Conservation (phyloP, 345 rosid species). For the Turritis glabra region DNA sequence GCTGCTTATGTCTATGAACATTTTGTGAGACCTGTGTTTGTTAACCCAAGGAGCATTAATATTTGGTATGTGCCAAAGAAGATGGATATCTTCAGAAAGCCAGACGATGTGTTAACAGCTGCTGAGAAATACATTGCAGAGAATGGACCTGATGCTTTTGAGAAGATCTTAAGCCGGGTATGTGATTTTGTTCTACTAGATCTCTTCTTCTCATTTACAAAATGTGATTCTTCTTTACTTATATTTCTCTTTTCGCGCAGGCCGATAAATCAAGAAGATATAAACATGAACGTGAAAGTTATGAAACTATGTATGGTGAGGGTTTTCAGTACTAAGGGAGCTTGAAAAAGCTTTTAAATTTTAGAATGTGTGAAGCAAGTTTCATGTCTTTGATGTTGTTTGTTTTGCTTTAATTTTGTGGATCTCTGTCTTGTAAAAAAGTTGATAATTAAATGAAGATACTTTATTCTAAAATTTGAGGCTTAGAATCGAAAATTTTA, state of each 20-base stretch:
- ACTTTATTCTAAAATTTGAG: neutral
- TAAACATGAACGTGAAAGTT: neutral
- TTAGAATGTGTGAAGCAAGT: constrained; percentile 30
- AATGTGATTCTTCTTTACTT: neutral
- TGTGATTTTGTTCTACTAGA: neutral
- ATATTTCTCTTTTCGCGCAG: constrained; percentile 35
- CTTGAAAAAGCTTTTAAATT: constrained; percentile 5
- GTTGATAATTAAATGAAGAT: neutral
- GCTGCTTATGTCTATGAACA: constrained; percentile 94
- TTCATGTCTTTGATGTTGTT: constrained; percentile 28
- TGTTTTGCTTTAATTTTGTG: neutral
- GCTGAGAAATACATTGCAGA: constrained; percentile 84
- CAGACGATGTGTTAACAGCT: constrained; percentile 80
- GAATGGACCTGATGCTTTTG: constrained; percentile 89
- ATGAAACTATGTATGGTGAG: constrained; percentile 30
- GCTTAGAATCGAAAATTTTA: neutral
- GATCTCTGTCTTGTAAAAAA: constrained; percentile 24
- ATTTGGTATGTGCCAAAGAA: constrained; percentile 93
- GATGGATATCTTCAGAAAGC: constrained; percentile 61
- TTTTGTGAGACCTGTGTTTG: constrained; percentile 71
- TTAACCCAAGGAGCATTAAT: constrained; percentile 75
- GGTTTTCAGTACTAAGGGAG: constrained; percentile 20
- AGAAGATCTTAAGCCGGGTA: constrained; percentile 76
- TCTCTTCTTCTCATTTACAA: constrained; percentile 7
- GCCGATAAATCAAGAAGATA: constrained; percentile 61